A percentile compares a stretch with the other conserved stretches of the same genome.
Evolutionary conservation across 768 basidiomycete species (phyloP).

Genomic region (Boletellus ananas): DNA sequence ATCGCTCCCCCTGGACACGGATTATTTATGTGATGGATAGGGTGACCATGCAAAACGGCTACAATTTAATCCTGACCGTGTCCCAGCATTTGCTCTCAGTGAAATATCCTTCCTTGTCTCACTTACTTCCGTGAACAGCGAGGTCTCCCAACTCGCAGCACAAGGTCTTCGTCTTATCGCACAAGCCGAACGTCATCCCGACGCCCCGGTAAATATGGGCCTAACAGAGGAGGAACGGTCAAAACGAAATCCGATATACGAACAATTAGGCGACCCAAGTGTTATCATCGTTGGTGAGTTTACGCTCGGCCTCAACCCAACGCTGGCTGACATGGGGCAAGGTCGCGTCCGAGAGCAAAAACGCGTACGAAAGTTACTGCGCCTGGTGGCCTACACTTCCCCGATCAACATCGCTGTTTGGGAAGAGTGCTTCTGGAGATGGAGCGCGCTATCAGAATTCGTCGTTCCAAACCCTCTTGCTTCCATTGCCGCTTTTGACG

Average conservation of each 20-base stretch:
- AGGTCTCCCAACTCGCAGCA: slow-evolving; percentile 65
- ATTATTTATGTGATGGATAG: slow-evolving; percentile 26
- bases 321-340: slow-evolving; percentile 23
- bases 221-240: slow-evolving; percentile 59
- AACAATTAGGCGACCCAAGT: slow-evolving; percentile 74
- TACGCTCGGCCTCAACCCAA: neutral
- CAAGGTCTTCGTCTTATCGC: slow-evolving; percentile 66
- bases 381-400: slow-evolving; percentile 58
- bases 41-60: slow-evolving; percentile 44
- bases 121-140: slow-evolving; percentile 64
- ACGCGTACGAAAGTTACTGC: slow-evolving; percentile 67
- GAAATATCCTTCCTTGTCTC: slow-evolving; percentile 74
- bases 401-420: slow-evolving; percentile 75
- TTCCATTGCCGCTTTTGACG: slow-evolving; percentile 33
- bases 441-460: slow-evolving; percentile 61
- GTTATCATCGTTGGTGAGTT: slow-evolving; percentile 63
- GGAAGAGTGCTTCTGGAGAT: slow-evolving; percentile 79
- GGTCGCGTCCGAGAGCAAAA: slow-evolving; percentile 81
- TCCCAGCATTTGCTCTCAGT: slow-evolving; percentile 60
- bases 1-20: neutral
- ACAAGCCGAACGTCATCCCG: slow-evolving; percentile 59
- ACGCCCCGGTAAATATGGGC: slow-evolving; percentile 47
- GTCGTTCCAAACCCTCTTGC: slow-evolving; percentile 41
- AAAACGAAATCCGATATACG: slow-evolving; percentile 70
- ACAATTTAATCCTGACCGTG: slow-evolving; percentile 49